Base-by-base conservation (phyloP, 2,329 filamentous ascomycete species). In the Neophaeococcomyces mojaviensis region DNA sequence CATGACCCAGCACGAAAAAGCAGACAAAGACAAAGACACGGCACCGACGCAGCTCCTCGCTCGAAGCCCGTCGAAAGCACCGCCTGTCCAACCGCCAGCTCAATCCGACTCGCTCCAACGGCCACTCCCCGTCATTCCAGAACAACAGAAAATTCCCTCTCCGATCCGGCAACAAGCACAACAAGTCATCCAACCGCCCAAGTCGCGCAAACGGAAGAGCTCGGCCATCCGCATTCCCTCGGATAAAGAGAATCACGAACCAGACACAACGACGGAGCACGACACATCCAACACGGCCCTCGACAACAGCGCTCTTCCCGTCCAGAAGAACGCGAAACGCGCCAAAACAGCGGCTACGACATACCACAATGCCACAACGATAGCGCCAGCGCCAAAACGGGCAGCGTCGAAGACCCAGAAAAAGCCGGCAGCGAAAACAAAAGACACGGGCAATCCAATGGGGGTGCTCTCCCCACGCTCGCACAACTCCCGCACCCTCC, bases 391-490 rank as follows among this genome's bases (percentile, higher is more conserved):
- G 43, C 49, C 51, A 9, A 54, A 54, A 56, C 36, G 65, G 47
- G 64, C 61, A 44, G 65, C 60, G 46, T 70, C 66, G 16, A 68
- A 48, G 15, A 48, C 49, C 12, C 15, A 26, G 13, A 28, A 28
- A 10, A 67, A 48, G 71, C 51, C 57, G 66, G 33, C 33, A n/a
- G 13, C 33, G 5, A 35, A 28, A 28, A 28, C 24, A 5, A 36
- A 44, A 22, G 19, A 16, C 24, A 28, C 35, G 5, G 55, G 59
- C 65, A 56, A 58, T 71, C 52, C 58, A 69, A 53, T 64, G 77
- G 84, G 62, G 19, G 76, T 94, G 31, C 72, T 94, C 2, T 94
- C 88, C 1, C 88, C 88, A 2, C 84, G 86, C 43, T 89, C 86
- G 0, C 82, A 84, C 48, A 94, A 94, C 60, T 84, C 85, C 4